Percentiles rank a stretch among this genome's conserved stretches.
These are phyloP conservation scores for Blastomyces gilchristii DNA, from an alignment of 2,329 filamentous ascomycete genomes.

Conservation along the genomic window DNA sequence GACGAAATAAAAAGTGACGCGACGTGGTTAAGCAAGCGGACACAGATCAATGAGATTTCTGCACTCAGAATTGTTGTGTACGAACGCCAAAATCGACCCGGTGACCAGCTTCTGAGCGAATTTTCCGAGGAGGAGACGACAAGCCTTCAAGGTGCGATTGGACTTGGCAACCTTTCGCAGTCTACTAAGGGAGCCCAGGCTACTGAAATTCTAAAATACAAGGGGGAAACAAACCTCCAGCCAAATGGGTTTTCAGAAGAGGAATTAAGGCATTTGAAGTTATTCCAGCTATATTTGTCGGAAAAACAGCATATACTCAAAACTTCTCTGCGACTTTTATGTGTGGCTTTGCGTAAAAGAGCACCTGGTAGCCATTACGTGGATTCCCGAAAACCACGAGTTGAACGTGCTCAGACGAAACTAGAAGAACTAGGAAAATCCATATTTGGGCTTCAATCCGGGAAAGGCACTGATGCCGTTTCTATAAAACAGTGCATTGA, in stretches of 20 bases:
- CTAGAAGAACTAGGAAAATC: constrained; percentile 23
- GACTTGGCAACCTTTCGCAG: constrained; percentile 13
- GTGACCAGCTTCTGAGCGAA: constrained; percentile 58
- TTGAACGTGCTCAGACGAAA: constrained; percentile 12
- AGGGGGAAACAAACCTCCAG: constrained; percentile 21
- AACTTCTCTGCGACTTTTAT: constrained; percentile 44
- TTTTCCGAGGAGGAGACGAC: constrained; percentile 69
- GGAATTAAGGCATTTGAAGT: constrained; percentile 53
- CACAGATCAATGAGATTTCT: constrained; percentile 66
- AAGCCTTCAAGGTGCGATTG: constrained; percentile 60
- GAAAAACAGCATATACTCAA: constrained; percentile 61
- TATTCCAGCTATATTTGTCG: constrained; percentile 60
- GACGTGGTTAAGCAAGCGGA: constrained; percentile 71
- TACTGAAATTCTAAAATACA: constrained; percentile 27
- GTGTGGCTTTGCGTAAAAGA: constrained; percentile 23
- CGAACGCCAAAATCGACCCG: constrained; percentile 74
- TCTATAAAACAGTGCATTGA: constrained; percentile 28
- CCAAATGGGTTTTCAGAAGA: constrained; percentile 48
- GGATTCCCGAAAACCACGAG: constrained; percentile 8
- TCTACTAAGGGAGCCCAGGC: constrained; percentile 17
- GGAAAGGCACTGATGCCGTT: constrained; percentile 16
- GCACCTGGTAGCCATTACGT: constrained; percentile 14
- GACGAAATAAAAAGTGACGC: constrained; percentile 75
- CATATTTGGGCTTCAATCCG: constrained; percentile 24
- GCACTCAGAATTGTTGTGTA: constrained; percentile 70